Evolutionary conservation across 495 filamentous ascomycete genomes (phyloP), one percentile per base, ranked within the genome.

Genomic region (Haplographium delicatum): DNA sequence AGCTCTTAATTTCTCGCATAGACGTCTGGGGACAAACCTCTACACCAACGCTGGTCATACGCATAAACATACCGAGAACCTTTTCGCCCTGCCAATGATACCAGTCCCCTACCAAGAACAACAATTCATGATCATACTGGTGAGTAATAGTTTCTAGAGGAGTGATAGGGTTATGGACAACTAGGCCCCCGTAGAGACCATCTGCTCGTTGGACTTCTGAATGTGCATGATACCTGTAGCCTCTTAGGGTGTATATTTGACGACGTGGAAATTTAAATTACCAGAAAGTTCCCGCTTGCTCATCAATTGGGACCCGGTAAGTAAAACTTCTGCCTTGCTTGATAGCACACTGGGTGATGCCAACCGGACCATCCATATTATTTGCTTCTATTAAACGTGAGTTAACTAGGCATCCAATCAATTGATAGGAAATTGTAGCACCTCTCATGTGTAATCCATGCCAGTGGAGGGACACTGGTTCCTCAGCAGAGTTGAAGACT

Each of bases 21-120:
- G 35, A 20, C 33, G 7, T 2, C 39, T 35, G 22, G 48, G 27
- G 4, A 20, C 26, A 15, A 34, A 50, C 47, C 34, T 50, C 47
- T 19, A 16, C 22, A 16, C 67, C 72, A 59, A 67, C 72, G 31
- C 65, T 68, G 4, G 59, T 68, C 18, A 63, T 58, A 20, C 56
- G 53, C 57, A 65, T 64, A 47, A 73, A 77, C 67, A 68, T 74
- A 2, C 59, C 63, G 15, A 72, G 55, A 7, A 74, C 67, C 19
- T 73, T 60, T 5, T 26, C 38, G 0, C 44, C 55, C 8, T 27
- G 5, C 10, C 59, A 58, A 53, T 76, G 74, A 53, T 78, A 78
- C 72, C 72, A 75, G 42, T 78, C 74, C 2, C 72, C 72, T n/a
- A 78, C 65, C 1, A 78, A 52, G 22, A 78, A 63, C 23, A 78